A percentile compares a stretch with the other conserved stretches of the same genome.
phyloP scores from a whole-genome alignment of 495 filamentous ascomycete genomes.

The Podospora tetraspora region DNA sequence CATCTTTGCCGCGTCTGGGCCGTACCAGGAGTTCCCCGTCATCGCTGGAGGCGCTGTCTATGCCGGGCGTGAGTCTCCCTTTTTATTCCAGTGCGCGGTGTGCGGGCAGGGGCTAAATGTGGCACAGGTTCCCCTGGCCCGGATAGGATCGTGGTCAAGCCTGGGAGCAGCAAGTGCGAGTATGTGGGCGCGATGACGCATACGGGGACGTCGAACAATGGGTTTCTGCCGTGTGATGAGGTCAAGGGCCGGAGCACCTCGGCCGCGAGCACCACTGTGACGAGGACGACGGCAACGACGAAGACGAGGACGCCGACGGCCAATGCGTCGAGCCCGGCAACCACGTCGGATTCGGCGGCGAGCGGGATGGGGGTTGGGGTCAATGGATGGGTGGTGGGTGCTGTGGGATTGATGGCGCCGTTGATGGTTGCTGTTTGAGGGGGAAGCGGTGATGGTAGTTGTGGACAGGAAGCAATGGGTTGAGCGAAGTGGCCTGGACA shows the following conservation, averaged over 20 bases:
- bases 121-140: conserved; percentile 19
- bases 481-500: no score
- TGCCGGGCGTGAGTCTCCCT: conserved; percentile 10
- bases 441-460: not conserved
- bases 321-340: not conserved
- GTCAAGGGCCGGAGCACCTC: not conserved
- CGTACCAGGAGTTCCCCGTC: conserved; percentile 30
- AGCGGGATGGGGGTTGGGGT: not conserved
- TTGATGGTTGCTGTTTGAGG: not conserved
- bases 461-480: no score
- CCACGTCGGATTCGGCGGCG: not conserved
- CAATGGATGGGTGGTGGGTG: not conserved
- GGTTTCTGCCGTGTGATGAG: conserved; percentile 14
- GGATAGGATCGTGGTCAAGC: conserved; percentile 25
- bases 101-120: not conserved
- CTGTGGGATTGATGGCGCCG: not conserved
- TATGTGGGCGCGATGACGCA: conserved; percentile 31
- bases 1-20: conserved; percentile 16
- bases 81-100: not conserved
- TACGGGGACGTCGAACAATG: conserved; percentile 16
- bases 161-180: conserved; percentile 10
- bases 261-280: not conserved
- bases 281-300: not conserved
- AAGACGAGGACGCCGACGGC: not conserved
- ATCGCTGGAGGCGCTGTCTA: conserved; percentile 5